phyloP scores from a whole-genome alignment of 2,329 filamentous ascomycete genomes.

The Pseudogymnoascus sp. region DNA sequence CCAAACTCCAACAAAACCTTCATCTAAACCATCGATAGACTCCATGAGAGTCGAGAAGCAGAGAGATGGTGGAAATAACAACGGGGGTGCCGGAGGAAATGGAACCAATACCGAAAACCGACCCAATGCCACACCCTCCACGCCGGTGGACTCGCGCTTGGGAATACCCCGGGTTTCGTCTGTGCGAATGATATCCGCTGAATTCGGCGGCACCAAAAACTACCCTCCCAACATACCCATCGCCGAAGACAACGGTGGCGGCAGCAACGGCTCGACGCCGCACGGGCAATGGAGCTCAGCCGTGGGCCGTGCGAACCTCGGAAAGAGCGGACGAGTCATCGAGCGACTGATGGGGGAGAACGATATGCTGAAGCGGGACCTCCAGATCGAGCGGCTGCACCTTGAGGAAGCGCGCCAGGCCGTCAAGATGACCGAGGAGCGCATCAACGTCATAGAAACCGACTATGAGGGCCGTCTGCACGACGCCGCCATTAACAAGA shows the following conservation, averaged over 20 bases:
- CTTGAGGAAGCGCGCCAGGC: slow-evolving; percentile 65
- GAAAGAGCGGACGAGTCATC: slow-evolving; percentile 71
- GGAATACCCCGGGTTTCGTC: slow-evolving; percentile 11
- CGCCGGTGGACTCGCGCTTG: background rate
- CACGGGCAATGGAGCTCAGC: slow-evolving; percentile 51
- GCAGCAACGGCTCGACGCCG: slow-evolving; percentile 7
- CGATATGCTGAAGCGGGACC: slow-evolving; percentile 66
- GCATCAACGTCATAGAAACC: slow-evolving; percentile 58
- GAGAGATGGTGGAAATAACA: background rate
- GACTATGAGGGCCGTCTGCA: slow-evolving; percentile 64
- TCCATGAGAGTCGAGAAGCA: background rate
- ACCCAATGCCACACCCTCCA: background rate
- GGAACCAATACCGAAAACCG: background rate
- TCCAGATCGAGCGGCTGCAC: slow-evolving; percentile 55
- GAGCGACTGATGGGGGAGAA: slow-evolving; percentile 76
- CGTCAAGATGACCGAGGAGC: slow-evolving; percentile 59
- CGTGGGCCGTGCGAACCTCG: slow-evolving; percentile 60
- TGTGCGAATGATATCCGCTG: slow-evolving; percentile 23
- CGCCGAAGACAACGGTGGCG: slow-evolving; percentile 12
- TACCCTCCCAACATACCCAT: slow-evolving; percentile 17
- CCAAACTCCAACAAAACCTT: background rate
- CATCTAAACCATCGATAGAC: background rate
- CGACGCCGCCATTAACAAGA: slow-evolving; percentile 63
- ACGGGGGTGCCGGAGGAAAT: background rate
- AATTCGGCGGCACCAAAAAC: slow-evolving; percentile 23